These are phyloP conservation scores for Camillea tinctor DNA, from an alignment of 2,329 filamentous ascomycete species.

Conservation along the genomic window DNA sequence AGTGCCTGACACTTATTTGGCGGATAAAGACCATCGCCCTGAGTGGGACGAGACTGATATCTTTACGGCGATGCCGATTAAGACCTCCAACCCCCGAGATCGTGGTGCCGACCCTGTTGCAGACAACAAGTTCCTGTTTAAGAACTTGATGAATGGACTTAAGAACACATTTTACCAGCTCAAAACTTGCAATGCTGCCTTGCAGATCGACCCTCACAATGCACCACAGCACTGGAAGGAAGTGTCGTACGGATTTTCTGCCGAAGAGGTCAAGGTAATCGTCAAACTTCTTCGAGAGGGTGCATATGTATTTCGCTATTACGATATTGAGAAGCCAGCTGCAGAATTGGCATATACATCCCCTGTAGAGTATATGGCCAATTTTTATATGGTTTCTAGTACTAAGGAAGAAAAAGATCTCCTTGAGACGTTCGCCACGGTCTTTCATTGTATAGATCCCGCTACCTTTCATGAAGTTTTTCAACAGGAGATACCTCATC, in stretches of 20 bases:
- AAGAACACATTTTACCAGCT: constrained; percentile 97
- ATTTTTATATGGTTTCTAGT: constrained; percentile 91
- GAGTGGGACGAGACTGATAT: constrained; percentile 99
- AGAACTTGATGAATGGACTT: constrained; percentile 90
- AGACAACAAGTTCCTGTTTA: constrained; percentile 98
- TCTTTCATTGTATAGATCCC: constrained; percentile 97
- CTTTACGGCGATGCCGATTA: constrained; percentile 93
- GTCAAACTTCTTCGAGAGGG: constrained; percentile 97
- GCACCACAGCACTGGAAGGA: constrained; percentile 91
- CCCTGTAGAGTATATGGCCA: constrained; percentile 88
- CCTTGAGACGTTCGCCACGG: constrained; percentile 94
- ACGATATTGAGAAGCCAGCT: constrained; percentile 79
- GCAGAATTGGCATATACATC: constrained; percentile 73
- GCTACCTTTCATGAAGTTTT: constrained; percentile 99
- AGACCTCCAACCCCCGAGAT: constrained; percentile 87
- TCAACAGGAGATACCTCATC: constrained; percentile 90
- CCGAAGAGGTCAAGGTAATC: constrained; percentile 94
- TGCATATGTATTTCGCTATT: constrained; percentile 94
- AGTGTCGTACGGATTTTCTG: constrained; percentile 92
- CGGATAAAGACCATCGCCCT: constrained; percentile 75
- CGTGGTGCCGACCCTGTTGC: constrained; percentile 84
- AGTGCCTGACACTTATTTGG: constrained; percentile 74
- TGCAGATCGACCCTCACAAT: constrained; percentile 71
- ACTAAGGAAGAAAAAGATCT: constrained; percentile 96
- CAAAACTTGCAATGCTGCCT: constrained; percentile 78